Conservation (phyloP, 2,329 filamentous ascomycete genomes). For the Phaeosphaeria sp. region DNA sequence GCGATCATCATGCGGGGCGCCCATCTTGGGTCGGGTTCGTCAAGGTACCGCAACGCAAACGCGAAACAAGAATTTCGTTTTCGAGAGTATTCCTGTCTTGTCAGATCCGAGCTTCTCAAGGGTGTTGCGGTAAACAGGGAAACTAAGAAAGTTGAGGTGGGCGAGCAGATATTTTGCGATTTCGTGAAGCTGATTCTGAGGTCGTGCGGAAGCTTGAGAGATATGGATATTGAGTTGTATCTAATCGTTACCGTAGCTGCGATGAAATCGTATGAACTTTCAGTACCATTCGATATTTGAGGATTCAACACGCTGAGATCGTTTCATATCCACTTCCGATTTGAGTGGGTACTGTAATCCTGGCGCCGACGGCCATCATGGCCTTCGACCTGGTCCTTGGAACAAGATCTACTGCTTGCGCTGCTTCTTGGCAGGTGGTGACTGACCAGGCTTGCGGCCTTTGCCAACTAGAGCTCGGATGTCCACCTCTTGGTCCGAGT, state of each 20-base stretch:
- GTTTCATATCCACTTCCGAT: neutral
- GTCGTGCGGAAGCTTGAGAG: too few species aligned
- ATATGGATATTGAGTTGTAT: neutral
- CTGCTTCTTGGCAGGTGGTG: constrained; percentile 49
- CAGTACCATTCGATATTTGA: too few species aligned
- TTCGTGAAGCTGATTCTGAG: too few species aligned
- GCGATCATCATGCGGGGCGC: neutral
- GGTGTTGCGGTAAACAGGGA: neutral
- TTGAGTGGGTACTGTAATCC: neutral
- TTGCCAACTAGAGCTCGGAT: constrained; percentile 56
- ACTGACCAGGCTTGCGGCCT: constrained; percentile 51
- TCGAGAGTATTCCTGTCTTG: neutral
- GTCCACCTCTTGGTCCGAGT: constrained; percentile 61
- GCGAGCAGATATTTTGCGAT: too few species aligned
- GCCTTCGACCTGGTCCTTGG: neutral
- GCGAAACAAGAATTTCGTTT: neutral
- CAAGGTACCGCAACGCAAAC: neutral
- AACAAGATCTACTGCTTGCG: constrained; percentile 41
- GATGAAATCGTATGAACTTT: too few species aligned
- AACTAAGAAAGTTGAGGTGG: neutral
- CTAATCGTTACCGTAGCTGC: neutral
- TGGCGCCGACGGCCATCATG: neutral
- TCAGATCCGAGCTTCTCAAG: neutral
- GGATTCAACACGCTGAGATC: neutral
- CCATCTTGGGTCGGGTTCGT: neutral